Evolutionary conservation across 345 rosid species (phyloP).

Genomic region (Ceriops tagal): DNA sequence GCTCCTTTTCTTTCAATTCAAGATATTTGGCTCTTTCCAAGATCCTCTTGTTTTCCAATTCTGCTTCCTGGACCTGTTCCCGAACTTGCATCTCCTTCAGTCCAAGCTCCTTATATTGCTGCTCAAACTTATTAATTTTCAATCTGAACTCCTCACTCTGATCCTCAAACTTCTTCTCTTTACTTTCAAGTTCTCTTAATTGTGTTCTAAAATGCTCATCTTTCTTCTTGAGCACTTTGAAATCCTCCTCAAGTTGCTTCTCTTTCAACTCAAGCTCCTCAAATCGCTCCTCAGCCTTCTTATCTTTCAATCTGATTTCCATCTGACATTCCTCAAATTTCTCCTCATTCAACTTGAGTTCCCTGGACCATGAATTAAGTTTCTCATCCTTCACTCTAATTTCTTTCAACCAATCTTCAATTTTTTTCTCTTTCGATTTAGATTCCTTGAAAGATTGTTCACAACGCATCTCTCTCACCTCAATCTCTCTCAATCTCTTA

Average conservation of each 20-base stretch:
- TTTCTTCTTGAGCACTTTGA: slow-evolving; percentile 9
- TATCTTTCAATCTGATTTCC: slow-evolving; percentile 28
- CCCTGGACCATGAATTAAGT: background rate
- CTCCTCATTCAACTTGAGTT: background rate
- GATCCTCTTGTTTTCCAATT: slow-evolving; percentile 9
- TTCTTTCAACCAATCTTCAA: background rate
- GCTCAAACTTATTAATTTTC: slow-evolving; percentile 11
- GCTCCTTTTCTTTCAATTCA: slow-evolving; percentile 4
- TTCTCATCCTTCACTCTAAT: background rate
- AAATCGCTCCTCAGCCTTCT: slow-evolving; percentile 14
- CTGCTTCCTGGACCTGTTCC: slow-evolving; percentile 12
- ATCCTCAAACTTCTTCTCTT: background rate
- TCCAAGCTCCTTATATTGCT: slow-evolving; percentile 11
- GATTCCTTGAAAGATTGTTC: background rate
- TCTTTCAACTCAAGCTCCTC: slow-evolving; percentile 7
- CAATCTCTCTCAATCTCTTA: background rate
- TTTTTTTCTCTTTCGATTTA: background rate
- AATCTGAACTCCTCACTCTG: slow-evolving; percentile 1
- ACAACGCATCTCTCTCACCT: background rate
- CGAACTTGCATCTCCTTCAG: slow-evolving; percentile 14
- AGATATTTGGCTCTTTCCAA: slow-evolving; percentile 10
- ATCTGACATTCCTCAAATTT: slow-evolving; percentile 4
- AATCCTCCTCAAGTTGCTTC: slow-evolving; percentile 7
- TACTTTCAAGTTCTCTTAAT: background rate
- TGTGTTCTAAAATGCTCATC: slow-evolving; percentile 18